Evolutionary conservation across 1,284 basidiomycete species (phyloP).

Genomic region (Cystobasidium sp.): DNA sequence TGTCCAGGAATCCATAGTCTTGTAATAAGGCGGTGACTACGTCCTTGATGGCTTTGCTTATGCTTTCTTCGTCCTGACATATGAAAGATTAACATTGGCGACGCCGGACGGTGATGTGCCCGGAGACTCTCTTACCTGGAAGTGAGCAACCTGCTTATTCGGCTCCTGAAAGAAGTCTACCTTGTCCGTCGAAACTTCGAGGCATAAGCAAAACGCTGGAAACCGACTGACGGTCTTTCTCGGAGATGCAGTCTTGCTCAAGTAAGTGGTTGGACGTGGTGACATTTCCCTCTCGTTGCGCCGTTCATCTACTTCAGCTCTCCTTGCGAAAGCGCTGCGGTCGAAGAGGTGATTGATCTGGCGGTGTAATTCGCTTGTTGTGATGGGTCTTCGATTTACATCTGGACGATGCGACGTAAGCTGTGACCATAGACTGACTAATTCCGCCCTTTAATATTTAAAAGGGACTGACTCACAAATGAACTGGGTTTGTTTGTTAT

Average conservation of each 20-base stretch:
- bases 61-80: constrained; percentile 63
- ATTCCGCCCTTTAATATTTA: too few relatives aligned
- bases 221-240: constrained; percentile 68
- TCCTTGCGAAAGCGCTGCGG: constrained; percentile 71
- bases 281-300: constrained; percentile 36
- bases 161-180: constrained; percentile 80
- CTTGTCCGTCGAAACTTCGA: constrained; percentile 67
- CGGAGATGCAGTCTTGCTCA: constrained; percentile 28
- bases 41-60: constrained; percentile 60
- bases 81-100: not conserved
- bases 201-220: constrained; percentile 78
- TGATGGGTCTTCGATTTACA: constrained; percentile 77
- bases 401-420: constrained; percentile 62
- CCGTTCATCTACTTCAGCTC: constrained; percentile 57
- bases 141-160: constrained; percentile 68
- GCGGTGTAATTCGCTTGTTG: constrained; percentile 70
- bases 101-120: constrained; percentile 30
- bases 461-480: constrained; percentile 44
- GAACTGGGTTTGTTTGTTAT: constrained; percentile 48
- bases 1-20: not conserved
- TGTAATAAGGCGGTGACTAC: not conserved
- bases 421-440: not conserved
- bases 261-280: constrained; percentile 60
- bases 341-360: constrained; percentile 70
- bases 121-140: constrained; percentile 64